phyloP scores from a whole-genome alignment of 208 protist genomes.

The Leishmania guyanensis region DNA sequence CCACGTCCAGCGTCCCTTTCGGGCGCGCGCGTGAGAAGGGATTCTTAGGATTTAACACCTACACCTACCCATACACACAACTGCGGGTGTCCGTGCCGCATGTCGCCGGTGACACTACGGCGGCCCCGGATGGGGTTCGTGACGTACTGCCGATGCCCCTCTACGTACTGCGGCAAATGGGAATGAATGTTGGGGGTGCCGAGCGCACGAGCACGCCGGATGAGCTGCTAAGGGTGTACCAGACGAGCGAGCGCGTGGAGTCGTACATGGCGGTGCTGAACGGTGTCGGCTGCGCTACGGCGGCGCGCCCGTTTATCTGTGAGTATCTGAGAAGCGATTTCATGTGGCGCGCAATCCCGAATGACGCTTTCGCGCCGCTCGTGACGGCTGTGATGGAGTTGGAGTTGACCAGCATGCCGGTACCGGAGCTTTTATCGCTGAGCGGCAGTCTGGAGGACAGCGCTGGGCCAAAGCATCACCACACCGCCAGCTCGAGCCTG shows the following conservation, averaged over 20 bases:
- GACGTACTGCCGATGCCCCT: not conserved
- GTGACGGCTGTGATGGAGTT: not conserved
- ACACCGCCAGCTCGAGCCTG: not conserved
- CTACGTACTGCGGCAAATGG: slow-evolving; percentile 1
- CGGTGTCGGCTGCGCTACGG: not conserved
- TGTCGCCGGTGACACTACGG: not conserved
- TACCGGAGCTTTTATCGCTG: not conserved
- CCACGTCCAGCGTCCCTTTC: not conserved
- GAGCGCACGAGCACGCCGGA: slow-evolving; percentile 2
- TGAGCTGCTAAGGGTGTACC: slow-evolving; percentile 1
- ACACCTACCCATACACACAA: not conserved
- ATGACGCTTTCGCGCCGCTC: slow-evolving; percentile 1
- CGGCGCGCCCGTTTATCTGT: not conserved
- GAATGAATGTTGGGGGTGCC: not conserved
- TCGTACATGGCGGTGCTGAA: slow-evolving; percentile 7
- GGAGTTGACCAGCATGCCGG: not conserved
- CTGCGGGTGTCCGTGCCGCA: not conserved
- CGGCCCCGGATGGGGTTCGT: not conserved
- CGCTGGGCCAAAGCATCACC: not conserved
- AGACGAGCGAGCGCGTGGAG: not conserved
- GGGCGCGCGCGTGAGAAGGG: not conserved
- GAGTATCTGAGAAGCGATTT: not conserved
- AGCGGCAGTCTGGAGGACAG: not conserved
- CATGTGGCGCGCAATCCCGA: not conserved
- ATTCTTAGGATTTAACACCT: not conserved